A percentile compares a stretch with the other conserved stretches of the same genome.
These are phyloP conservation scores for Castanopsis chinensis DNA, from an alignment of 306 rosid genomes.

Conservation along the genomic window DNA sequence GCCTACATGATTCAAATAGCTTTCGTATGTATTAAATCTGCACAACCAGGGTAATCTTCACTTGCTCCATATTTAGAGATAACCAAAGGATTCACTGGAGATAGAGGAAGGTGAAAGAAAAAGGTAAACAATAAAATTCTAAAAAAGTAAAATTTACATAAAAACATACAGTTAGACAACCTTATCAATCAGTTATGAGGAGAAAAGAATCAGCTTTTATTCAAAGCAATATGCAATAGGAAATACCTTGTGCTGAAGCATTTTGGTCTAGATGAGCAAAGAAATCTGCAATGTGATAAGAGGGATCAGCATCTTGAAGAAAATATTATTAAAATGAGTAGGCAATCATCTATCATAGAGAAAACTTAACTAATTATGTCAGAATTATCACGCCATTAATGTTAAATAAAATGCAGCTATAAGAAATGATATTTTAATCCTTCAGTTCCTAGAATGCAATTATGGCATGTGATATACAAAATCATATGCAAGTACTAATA, in stretches of 20 bases:
- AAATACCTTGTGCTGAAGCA: conserved; percentile 28
- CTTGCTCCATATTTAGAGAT: conserved; percentile 88
- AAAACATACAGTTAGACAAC: conserved; percentile 13
- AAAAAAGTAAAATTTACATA: not conserved
- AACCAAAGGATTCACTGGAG: conserved; percentile 61
- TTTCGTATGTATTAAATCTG: conserved; percentile 52
- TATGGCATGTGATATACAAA: no score
- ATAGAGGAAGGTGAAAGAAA: conserved; percentile 21
- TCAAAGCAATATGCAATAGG: no score
- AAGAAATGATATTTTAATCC: no score
- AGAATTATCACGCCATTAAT: no score
- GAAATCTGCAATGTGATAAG: no score
- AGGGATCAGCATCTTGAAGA: no score
- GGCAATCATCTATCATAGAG: no score
- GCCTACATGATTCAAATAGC: conserved; percentile 76
- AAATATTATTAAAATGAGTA: no score
- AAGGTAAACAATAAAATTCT: conserved; percentile 26
- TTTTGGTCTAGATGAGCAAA: conserved; percentile 52
- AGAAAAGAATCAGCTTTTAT: not conserved
- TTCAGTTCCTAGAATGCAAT: no score
- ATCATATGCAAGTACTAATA: no score
- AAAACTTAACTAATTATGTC: no score
- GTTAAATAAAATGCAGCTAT: no score
- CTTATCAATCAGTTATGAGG: conserved; percentile 14
- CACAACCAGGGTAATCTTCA: conserved; percentile 83